These are phyloP conservation scores for Kuraishia hungarica DNA, from an alignment of 805 yeast genomes.

Conservation along the genomic window DNA sequence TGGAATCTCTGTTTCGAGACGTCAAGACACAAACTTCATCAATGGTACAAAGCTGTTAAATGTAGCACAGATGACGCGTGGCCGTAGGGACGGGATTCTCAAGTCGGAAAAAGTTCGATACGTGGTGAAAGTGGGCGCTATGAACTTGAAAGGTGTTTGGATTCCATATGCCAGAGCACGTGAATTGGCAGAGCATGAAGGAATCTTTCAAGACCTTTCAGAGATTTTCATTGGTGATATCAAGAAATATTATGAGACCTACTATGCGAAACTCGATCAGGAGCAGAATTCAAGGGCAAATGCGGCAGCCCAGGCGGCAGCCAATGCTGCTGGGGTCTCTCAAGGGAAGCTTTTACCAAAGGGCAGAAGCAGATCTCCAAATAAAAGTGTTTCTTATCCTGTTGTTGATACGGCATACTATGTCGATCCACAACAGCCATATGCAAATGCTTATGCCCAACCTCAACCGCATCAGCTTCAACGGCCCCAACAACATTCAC, in stretches of 20 bases:
- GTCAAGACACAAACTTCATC: constrained; percentile 81
- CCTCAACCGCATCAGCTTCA: constrained; percentile 4
- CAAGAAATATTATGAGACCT: constrained; percentile 25
- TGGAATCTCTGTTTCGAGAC: constrained; percentile 70
- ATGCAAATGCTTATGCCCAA: background rate
- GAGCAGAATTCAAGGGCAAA: constrained; percentile 4
- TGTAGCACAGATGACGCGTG: constrained; percentile 83
- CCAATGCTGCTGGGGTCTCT: background rate
- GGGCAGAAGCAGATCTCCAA: background rate
- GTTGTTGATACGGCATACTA: background rate
- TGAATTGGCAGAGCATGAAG: constrained; percentile 75
- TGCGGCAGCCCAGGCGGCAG: background rate
- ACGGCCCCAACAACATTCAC: constrained; percentile 4
- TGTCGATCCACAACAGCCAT: background rate
- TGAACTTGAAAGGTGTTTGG: constrained; percentile 89
- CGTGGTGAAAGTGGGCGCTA: constrained; percentile 79
- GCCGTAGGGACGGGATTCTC: constrained; percentile 76
- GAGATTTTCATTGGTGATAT: constrained; percentile 72
- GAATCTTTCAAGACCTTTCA: constrained; percentile 56
- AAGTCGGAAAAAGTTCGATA: constrained; percentile 71
- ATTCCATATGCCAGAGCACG: constrained; percentile 79
- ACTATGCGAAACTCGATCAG: constrained; percentile 4
- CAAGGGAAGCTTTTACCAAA: background rate
- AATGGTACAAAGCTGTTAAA: constrained; percentile 78
- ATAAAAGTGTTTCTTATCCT: background rate